Evolutionary conservation across 345 rosid species (phyloP), one percentile per base, ranked within the genome.

Genomic region (Bruguiera parviflora): DNA sequence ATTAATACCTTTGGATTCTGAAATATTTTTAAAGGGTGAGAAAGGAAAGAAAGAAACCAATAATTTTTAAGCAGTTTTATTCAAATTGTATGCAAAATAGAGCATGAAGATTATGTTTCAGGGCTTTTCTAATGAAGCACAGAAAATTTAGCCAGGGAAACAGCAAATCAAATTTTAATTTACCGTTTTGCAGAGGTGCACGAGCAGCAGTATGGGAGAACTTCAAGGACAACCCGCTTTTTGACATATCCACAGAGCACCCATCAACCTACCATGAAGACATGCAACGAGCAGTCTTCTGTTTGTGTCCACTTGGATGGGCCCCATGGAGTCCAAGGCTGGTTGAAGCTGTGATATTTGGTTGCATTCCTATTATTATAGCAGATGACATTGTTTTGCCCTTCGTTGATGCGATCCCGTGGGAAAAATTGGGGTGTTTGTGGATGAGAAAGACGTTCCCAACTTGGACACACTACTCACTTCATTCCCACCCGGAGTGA

Each of bases 251-350:
- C 64, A 89, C 95, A 4, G 96, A 94, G 59, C 97, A 94, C 74
- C 98, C 97, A 22, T 80, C 90, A 7, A 94, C 96, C 16, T 94
- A 91, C 75, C 91, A 94, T 2, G 93, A 94, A 88, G 98, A 94
- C 77, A 94, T 94, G 98, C 97, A 94, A 66, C 82, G 96, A 71
- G 83, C 97, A 32, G 83, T 88, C 59, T 91, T 94, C 82, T 95
- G 97, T 72, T 71, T 95, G 75, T 95, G 97, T 65, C 96, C 96
- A 0, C 84, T 95, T 33, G 97, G 99, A 0, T 95, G 97, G 99
- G 97, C 97, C 0, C 99, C 99, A 3, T 92, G 97, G 99, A 95
- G 99, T 75, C 96, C 99, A 0, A 86, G 97, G 79, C 79, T 95
- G 33, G 99, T 95, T 4, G 99, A 95, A 83, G 99, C 97, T 0